Evolutionary conservation across 2,329 filamentous ascomycete genomes (phyloP).

Genomic region (Hysterium pulicare): DNA sequence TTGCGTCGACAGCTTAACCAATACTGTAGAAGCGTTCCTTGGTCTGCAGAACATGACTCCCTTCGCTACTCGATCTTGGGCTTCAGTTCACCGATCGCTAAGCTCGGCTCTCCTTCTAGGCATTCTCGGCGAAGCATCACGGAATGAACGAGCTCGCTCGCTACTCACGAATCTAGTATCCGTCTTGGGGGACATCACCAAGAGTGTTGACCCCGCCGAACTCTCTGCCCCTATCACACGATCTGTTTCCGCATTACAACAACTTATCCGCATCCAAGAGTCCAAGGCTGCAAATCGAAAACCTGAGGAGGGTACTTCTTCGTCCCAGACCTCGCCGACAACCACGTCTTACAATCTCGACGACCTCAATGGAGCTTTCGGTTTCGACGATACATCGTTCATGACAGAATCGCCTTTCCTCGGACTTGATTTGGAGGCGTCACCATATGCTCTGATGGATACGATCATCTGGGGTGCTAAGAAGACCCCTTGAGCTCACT

Average conservation of each 20-base stretch:
- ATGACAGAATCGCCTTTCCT: conserved; percentile 35
- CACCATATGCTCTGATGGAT: conserved; percentile 49
- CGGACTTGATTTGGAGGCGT: conserved; percentile 40
- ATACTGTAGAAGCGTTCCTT: conserved; percentile 59
- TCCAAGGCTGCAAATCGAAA: conserved; percentile 19
- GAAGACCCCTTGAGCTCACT: conserved; percentile 20
- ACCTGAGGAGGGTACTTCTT: conserved; percentile 14
- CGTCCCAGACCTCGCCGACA: conserved; percentile 29
- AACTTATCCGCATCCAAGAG: conserved; percentile 36
- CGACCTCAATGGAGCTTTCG: conserved; percentile 34
- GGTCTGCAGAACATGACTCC: conserved; percentile 54
- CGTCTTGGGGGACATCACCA: conserved; percentile 46
- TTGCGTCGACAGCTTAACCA: conserved; percentile 55
- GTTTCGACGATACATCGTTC: conserved; percentile 27
- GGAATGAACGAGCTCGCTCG: conserved; percentile 44
- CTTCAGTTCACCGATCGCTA: conserved; percentile 42
- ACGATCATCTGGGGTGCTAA: conserved; percentile 45
- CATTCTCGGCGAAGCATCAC: conserved; percentile 43
- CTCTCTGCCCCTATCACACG: conserved; percentile 47
- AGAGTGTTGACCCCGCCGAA: conserved; percentile 46
- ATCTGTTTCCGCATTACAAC: conserved; percentile 45
- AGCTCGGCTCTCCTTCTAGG: conserved; percentile 44
- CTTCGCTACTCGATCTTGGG: conserved; percentile 44
- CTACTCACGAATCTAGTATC: conserved; percentile 47
- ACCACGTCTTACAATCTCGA: conserved; percentile 34